phyloP scores from a whole-genome alignment of 2,329 filamentous ascomycete genomes.

The Fusarium devonianum region DNA sequence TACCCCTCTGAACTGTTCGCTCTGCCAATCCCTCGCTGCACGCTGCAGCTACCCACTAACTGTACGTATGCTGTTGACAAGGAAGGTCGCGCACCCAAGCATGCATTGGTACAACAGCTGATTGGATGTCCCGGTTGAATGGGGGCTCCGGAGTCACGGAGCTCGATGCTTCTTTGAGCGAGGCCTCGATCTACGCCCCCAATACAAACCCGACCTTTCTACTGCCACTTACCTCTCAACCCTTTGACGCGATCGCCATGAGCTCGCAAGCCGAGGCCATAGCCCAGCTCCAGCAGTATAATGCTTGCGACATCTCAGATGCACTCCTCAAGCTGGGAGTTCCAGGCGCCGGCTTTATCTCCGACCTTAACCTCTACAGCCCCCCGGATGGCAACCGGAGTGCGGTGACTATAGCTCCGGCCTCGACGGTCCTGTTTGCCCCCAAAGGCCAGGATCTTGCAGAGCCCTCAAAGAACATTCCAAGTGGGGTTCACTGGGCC shows the following conservation, averaged over 20 bases:
- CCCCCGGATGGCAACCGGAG: conserved; percentile 35
- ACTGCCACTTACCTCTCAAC: conserved; percentile 11
- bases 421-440: conserved; percentile 69
- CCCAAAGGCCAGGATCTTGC: conserved; percentile 57
- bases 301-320: conserved; percentile 71
- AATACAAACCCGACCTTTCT: too few relatives aligned
- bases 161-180: conserved; percentile 23
- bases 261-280: conserved; percentile 33
- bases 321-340: conserved; percentile 74
- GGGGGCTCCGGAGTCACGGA: conserved; percentile 43
- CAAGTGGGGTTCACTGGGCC: conserved; percentile 69
- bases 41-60: conserved; percentile 31
- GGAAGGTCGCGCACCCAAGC: conserved; percentile 30
- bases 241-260: conserved; percentile 32
- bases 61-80: too few relatives aligned
- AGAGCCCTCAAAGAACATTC: conserved; percentile 57
- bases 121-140: conserved; percentile 41
- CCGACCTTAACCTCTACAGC: conserved; percentile 57
- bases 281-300: conserved; percentile 48
- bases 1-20: conserved; percentile 25
- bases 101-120: conserved; percentile 36
- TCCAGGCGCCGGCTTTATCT: conserved; percentile 70
- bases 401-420: conserved; percentile 56
- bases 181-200: conserved; percentile 25
- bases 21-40: conserved; percentile 23